These are phyloP conservation scores for Tarenaya hassleriana DNA, from an alignment of 345 rosid species.

Conservation along the genomic window DNA sequence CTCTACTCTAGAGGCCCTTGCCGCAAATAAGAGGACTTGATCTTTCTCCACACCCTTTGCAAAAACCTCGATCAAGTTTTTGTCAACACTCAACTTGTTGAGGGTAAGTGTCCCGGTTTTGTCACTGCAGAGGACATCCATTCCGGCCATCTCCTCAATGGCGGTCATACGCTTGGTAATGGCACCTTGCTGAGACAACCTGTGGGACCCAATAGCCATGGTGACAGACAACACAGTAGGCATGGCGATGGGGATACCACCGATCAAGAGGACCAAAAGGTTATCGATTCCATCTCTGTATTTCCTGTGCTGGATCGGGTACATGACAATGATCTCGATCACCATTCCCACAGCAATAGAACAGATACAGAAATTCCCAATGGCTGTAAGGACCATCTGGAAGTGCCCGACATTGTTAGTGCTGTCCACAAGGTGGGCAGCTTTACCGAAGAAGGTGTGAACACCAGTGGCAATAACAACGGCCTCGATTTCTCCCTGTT, in stretches of 20 bases:
- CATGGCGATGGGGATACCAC: slow-evolving; percentile 95
- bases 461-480: slow-evolving; percentile 90
- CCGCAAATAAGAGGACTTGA: slow-evolving; percentile 61
- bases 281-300: slow-evolving; percentile 88
- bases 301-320: slow-evolving; percentile 65
- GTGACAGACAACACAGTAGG: slow-evolving; percentile 93
- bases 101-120: slow-evolving; percentile 86
- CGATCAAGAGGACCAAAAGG: slow-evolving; percentile 73
- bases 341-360: slow-evolving; percentile 80
- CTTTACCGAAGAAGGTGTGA: slow-evolving; percentile 88
- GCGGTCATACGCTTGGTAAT: slow-evolving; percentile 96
- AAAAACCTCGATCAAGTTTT: slow-evolving; percentile 72
- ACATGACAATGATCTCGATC: slow-evolving; percentile 79
- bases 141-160: slow-evolving; percentile 88
- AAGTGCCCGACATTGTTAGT: slow-evolving; percentile 94
- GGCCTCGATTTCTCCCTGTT: slow-evolving; percentile 91
- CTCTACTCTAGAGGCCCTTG: slow-evolving; percentile 79
- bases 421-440: slow-evolving; percentile 83
- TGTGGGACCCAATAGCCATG: slow-evolving; percentile 90
- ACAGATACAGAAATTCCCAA: slow-evolving; percentile 87
- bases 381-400: slow-evolving; percentile 82
- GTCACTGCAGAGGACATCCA: slow-evolving; percentile 90
- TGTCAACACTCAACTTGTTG: slow-evolving; percentile 69
- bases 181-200: slow-evolving; percentile 78
- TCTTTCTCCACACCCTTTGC: slow-evolving; percentile 63